phyloP scores from a whole-genome alignment of 1,284 basidiomycete species.

The Pseudozyma pruni region DNA sequence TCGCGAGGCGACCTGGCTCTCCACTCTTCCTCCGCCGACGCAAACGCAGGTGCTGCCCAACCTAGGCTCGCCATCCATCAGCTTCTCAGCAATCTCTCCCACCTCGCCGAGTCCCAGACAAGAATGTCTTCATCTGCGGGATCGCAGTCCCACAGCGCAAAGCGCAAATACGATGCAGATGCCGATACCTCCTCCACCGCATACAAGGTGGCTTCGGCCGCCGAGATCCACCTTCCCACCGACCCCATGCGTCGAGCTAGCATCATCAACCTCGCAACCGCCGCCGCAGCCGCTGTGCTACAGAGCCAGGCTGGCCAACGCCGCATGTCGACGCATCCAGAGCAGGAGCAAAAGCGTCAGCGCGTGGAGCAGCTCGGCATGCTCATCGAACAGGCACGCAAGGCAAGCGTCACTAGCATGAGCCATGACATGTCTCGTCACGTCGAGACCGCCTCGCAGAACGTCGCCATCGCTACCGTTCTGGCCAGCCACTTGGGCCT shows the following conservation, averaged over 20 bases:
- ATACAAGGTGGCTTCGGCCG: slow-evolving; percentile 21
- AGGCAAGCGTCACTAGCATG: slow-evolving; percentile 27
- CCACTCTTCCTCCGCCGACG: slow-evolving; percentile 11
- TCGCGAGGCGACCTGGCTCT: slow-evolving; percentile 31
- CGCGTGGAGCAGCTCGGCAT: slow-evolving; percentile 42
- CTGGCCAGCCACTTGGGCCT: slow-evolving; percentile 35
- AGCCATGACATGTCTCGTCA: slow-evolving; percentile 27
- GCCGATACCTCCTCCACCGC: slow-evolving; percentile 7
- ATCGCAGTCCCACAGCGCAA: slow-evolving; percentile 13
- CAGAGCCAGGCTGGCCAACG: slow-evolving; percentile 35
- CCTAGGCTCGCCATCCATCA: slow-evolving; percentile 32
- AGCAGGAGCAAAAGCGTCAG: slow-evolving; percentile 48
- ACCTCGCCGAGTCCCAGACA: slow-evolving; percentile 12
- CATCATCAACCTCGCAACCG: slow-evolving; percentile 50
- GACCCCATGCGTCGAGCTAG: slow-evolving; percentile 40
- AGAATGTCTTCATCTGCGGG: slow-evolving; percentile 26
- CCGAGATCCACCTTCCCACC: slow-evolving; percentile 32
- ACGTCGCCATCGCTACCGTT: slow-evolving; percentile 38
- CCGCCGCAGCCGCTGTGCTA: slow-evolving; percentile 41
- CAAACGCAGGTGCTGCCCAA: slow-evolving; percentile 6
- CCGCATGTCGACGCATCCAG: slow-evolving; percentile 24
- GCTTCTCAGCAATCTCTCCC: slow-evolving; percentile 29
- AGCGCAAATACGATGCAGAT: slow-evolving; percentile 39
- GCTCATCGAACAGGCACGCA: slow-evolving; percentile 49
- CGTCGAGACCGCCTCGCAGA: slow-evolving; percentile 26